Percentiles rank a stretch among this genome's conserved stretches.
Conservation (phyloP, 371 early-diverging fungal genomes). For the Batrachochytrium dendrobatidis region DNA sequence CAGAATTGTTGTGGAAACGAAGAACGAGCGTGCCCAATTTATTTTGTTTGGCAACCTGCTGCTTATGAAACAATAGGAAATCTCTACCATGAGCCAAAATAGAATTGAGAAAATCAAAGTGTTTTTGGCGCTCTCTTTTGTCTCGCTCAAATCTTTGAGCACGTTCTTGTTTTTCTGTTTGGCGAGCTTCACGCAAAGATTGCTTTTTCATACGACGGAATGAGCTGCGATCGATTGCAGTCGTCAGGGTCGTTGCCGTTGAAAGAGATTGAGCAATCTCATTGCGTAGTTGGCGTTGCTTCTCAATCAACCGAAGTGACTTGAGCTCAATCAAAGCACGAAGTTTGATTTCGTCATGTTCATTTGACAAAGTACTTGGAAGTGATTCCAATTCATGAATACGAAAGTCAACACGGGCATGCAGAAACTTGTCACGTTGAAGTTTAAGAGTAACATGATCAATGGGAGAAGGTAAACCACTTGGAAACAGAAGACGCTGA, state of each 20-base stretch:
- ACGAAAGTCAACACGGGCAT: constrained; percentile 61
- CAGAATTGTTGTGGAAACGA: constrained; percentile 69
- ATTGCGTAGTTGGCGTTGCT: constrained; percentile 72
- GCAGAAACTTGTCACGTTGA: constrained; percentile 67
- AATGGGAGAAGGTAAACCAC: constrained; percentile 66
- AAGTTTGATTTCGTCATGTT: constrained; percentile 52
- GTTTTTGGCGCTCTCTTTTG: constrained; percentile 73
- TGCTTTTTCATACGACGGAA: constrained; percentile 86
- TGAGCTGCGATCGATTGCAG: constrained; percentile 67
- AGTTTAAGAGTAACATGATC: constrained; percentile 63
- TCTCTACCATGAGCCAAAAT: constrained; percentile 71
- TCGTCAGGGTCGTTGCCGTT: constrained; percentile 60
- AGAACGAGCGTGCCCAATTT: constrained; percentile 70
- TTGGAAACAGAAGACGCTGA: constrained; percentile 26
- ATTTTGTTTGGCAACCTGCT: constrained; percentile 32
- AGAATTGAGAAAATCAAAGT: constrained; percentile 63
- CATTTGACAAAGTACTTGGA: constrained; percentile 48
- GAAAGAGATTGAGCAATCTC: constrained; percentile 55
- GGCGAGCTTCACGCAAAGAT: constrained; percentile 78
- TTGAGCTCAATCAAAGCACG: constrained; percentile 76
- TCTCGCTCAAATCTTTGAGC: constrained; percentile 83
- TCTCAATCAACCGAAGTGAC: constrained; percentile 61
- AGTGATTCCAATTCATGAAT: constrained; percentile 66
- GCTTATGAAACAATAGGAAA: constrained; percentile 27
- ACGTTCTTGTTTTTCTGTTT: constrained; percentile 84